These are phyloP conservation scores for Bimuria novae-zelandiae DNA, from an alignment of 2,329 filamentous ascomycete genomes.

Conservation along the genomic window DNA sequence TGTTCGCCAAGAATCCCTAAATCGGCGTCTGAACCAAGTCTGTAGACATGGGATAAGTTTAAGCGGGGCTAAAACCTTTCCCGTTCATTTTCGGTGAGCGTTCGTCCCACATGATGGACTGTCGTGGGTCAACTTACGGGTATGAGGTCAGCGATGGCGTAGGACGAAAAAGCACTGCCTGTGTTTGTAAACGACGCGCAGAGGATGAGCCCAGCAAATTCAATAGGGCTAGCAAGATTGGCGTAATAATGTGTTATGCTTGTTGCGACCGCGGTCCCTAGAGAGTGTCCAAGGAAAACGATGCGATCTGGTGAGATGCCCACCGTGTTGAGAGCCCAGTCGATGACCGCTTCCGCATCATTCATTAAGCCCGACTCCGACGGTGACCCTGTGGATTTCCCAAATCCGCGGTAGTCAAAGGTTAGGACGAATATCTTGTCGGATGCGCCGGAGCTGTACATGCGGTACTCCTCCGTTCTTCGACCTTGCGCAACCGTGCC, in stretches of 20 bases:
- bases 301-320: conserved; percentile 73
- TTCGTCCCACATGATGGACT: too few species aligned
- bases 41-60: conserved; percentile 67
- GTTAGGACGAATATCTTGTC: conserved; percentile 69
- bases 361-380: conserved; percentile 79
- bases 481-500: conserved; percentile 80
- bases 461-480: conserved; percentile 77
- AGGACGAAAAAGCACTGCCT: conserved; percentile 73
- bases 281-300: conserved; percentile 81
- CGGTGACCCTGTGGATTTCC: conserved; percentile 76
- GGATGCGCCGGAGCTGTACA: conserved; percentile 66
- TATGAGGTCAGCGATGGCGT: conserved; percentile 75
- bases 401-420: conserved; percentile 93
- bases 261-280: conserved; percentile 83
- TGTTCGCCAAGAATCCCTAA: conserved; percentile 81
- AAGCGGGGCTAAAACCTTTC: conserved; percentile 69
- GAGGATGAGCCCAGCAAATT: conserved; percentile 81
- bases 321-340: conserved; percentile 72
- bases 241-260: conserved; percentile 75
- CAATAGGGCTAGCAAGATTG: conserved; percentile 60
- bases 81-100: not conserved
- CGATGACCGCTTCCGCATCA: conserved; percentile 74
- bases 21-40: conserved; percentile 63
- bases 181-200: conserved; percentile 80
- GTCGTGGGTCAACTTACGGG: conserved; percentile 49